Base-by-base conservation (phyloP, 768 basidiomycete species). In the Trametes punicea region DNA sequence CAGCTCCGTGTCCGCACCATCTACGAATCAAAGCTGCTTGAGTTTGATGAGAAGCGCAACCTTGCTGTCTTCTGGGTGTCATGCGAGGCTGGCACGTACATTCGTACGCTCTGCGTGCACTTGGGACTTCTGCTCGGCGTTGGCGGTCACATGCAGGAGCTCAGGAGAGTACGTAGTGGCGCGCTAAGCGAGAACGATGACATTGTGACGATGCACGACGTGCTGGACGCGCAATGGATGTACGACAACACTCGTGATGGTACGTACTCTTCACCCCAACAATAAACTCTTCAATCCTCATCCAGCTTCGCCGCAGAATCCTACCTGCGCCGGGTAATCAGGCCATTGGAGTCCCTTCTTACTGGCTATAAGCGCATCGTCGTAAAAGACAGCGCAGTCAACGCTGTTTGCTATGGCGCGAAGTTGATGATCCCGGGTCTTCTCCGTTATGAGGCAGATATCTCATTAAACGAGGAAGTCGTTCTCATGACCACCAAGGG, bases 91-190 rank as follows among this genome's bases (percentile, higher is more conserved):
- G 97, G 97, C 57, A 92, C 90, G n/a, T 91, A 91, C 62, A 91
- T 91, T 63, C 88, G 97, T 70, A 99, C 97, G 1, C 80, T 99
- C 41, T 99, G 97, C 70, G 97, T 99, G 13, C 97, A 99, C 73
- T 76, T 99, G 51, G 97, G 97, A 56, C 79, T 99, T 48, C 59
- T 99, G 38, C 77, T 98, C 33, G 97, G 97, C 59, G 96, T 98
- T 26, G 97, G 97, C 21, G 97, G 95, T n/a, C 97, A 99, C 73
- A 99, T 99, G 97, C 96, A 99, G 75, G 97, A 99, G 71, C 80
- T 99, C 56, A 81, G 97, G 64, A 78, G 97, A 65, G 96, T 98
- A 13, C 78, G 97, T 62, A 92, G 88, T 69, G 97, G 97, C 65
- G 96, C 95, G 46, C 87, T 98, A 83, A 91, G 89, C 46, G 97